A percentile compares a stretch with the other conserved stretches of the same genome.
phyloP scores from a whole-genome alignment of 352 stramenopile species.

The Pythium oligandrum region DNA sequence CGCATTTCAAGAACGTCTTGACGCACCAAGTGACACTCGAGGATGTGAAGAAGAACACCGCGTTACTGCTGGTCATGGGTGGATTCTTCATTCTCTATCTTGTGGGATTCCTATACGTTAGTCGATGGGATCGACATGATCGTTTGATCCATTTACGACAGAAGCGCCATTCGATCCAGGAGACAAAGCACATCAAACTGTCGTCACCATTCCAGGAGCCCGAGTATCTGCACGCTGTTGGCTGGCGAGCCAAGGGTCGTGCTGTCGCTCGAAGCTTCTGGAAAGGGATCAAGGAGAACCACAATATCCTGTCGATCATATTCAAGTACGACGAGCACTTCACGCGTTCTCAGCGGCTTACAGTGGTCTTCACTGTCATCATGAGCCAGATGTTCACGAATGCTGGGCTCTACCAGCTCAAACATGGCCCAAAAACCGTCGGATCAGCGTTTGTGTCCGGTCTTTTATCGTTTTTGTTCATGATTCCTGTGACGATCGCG shows the following conservation, averaged over 20 bases:
- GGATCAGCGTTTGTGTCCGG: conserved; percentile 49
- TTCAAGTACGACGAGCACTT: conserved; percentile 78
- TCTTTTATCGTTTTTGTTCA: conserved; percentile 55
- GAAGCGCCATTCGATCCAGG: conserved; percentile 25
- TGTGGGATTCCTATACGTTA: conserved; percentile 49
- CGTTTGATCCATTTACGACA: conserved; percentile 28
- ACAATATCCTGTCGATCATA: conserved; percentile 64
- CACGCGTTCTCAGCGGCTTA: conserved; percentile 51
- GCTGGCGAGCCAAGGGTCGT: conserved; percentile 33
- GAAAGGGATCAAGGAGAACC: conserved; percentile 47
- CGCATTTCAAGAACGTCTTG: conserved; percentile 60
- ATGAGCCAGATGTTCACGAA: conserved; percentile 76
- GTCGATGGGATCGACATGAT: conserved; percentile 53
- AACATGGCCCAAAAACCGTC: conserved; percentile 34
- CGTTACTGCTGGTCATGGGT: conserved; percentile 42
- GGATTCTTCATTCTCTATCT: conserved; percentile 53
- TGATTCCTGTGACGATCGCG: conserved; percentile 55
- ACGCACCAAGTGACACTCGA: conserved; percentile 47
- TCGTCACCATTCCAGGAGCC: conserved; percentile 57
- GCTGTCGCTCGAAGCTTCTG: conserved; percentile 40
- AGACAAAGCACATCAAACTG: conserved; percentile 52
- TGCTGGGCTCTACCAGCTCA: conserved; percentile 52
- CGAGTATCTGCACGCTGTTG: conserved; percentile 47
- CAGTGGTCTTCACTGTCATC: conserved; percentile 63
- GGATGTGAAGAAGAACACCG: conserved; percentile 54